Base-by-base conservation (phyloP, 2,329 filamentous ascomycete genomes). In the Colletotrichum spinosum region DNA sequence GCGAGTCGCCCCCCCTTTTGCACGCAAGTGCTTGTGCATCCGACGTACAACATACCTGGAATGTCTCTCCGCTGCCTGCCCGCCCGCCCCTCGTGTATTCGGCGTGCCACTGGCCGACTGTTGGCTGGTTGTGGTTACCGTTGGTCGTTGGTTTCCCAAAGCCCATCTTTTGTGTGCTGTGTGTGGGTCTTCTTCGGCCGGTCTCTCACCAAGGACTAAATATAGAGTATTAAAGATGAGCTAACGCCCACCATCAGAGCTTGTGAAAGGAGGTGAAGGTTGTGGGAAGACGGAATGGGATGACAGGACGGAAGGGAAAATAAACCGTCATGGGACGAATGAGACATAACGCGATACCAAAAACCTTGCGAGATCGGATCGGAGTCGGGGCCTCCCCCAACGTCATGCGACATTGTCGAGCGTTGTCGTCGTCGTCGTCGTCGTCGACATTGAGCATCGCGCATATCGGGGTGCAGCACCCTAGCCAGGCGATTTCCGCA, bases 1-100 rank as follows among this genome's bases (percentile, higher is more conserved):
- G 8, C 33, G 46, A 48, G 33, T 38, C 49, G 10, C 15, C 55
- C 60, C 33, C 33, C 44, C 44, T 50, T 65, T 65, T 61, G 39
- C 51, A 49, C 46, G 45, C n/a, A 53, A 65, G 52, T 55, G 57
- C 41, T 61, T n/a, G 51, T 55, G 57, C 57, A 55, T 55, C 51
- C 51, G 51, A 56, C 57, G 62, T 65, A 56, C 52, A 55, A 38
- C 57, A 65, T 62, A 62, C 46, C 52, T 62, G 39, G 15, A 48
- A 37, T 62, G 45, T 62, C 62, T 61, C 62, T 61, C 46, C 46
- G 35, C 39, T 44, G 46, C 58, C 41, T 37, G 39, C 52, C 49
- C 17, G 17, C 17, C 17, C 17, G 17, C 17, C 17, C 17, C 17
- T 17, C 17, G 17, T 17, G 17, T 59, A 42, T 39, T 38, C 46